phyloP scores from a whole-genome alignment of 2,329 filamentous ascomycete species.

The Atkinsonella hypoxylon region DNA sequence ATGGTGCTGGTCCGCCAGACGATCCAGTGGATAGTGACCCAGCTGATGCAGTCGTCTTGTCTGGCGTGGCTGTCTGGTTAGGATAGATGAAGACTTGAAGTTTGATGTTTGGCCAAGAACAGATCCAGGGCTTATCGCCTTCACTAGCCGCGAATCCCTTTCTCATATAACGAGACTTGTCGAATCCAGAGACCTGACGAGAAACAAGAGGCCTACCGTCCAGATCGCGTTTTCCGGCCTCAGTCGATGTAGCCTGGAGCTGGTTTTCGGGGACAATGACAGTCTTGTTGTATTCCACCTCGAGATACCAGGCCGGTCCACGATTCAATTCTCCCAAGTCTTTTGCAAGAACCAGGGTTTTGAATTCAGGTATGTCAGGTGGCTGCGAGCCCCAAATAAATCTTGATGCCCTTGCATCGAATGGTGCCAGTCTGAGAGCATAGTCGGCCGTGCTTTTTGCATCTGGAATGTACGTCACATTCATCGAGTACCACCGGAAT shows the following conservation, averaged over 20 bases:
- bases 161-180: slow-evolving; percentile 16
- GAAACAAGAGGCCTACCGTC: slow-evolving; percentile 4
- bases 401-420: slow-evolving; percentile 26
- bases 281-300: slow-evolving; percentile 41
- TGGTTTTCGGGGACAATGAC: slow-evolving; percentile 36
- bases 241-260: slow-evolving; percentile 15
- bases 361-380: slow-evolving; percentile 27
- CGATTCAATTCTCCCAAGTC: slow-evolving; percentile 35
- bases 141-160: slow-evolving; percentile 19
- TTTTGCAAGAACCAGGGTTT: slow-evolving; percentile 34
- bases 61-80: slow-evolving; percentile 34
- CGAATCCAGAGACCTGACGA: slow-evolving; percentile 10
- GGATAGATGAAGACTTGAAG: slow-evolving; percentile 48
- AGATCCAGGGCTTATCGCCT: slow-evolving; percentile 46
- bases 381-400: slow-evolving; percentile 45
- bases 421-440: slow-evolving; percentile 24
- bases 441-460: slow-evolving; percentile 26
- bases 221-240: slow-evolving; percentile 17
- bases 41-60: slow-evolving; percentile 5
- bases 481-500: slow-evolving; percentile 31
- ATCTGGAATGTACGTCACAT: slow-evolving; percentile 20
- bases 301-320: slow-evolving; percentile 45
- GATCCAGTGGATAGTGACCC: background rate
- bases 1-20: background rate
- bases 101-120: slow-evolving; percentile 42